Base-by-base conservation (phyloP, 306 rosid species). In the Castanopsis chinensis region DNA sequence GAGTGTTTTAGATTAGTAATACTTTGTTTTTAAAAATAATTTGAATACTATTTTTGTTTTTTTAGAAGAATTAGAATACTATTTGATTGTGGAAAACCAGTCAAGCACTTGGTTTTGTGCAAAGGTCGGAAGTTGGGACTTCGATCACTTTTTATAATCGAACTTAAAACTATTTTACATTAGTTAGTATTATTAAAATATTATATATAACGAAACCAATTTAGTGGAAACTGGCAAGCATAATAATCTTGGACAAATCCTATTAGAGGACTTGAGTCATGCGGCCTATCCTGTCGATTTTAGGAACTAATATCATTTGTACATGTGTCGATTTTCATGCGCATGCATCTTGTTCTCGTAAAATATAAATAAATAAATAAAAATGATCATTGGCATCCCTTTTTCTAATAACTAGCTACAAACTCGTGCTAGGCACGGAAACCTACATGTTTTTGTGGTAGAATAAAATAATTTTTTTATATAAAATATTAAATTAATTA, bases 31-130 rank as follows among this genome's bases (percentile, higher is more conserved):
- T 17, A 18, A 58, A 58, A 10, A 41, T 41, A 65, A 18, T 15
- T 14, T 27, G 68, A 1, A 61, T 7, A 58, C 64, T 72, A 28
- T 37, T 43, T 10, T 41, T 41, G 45, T 41, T 41, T 41, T 41
- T 41, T 8, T 41, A 41, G 45, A 8, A 58, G 13, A 65, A 18
- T 15, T 14, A 27, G 68, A 1, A 61, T 20, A 58, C 30, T 72
- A 28, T 37, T 43, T 10, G 15, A 43, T 59, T 63, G 58, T 55
- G 56, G 73, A 8, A 77, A 68, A 77, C 75, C 80, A 77, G 41
- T 77, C 80, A 77, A 77, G 80, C 67, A 61, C 79, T 76, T 64
- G 11, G 64, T 67, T 53, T 76, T 18, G 4, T 14, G 30, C 15
- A 27, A 17, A 14, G 21, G 20, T 60, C 28, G 25, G 67, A 60